Percentiles rank a stretch among this genome's conserved stretches.
phyloP scores from a whole-genome alignment of 2,329 filamentous ascomycete species.

The Didymella glomerata region DNA sequence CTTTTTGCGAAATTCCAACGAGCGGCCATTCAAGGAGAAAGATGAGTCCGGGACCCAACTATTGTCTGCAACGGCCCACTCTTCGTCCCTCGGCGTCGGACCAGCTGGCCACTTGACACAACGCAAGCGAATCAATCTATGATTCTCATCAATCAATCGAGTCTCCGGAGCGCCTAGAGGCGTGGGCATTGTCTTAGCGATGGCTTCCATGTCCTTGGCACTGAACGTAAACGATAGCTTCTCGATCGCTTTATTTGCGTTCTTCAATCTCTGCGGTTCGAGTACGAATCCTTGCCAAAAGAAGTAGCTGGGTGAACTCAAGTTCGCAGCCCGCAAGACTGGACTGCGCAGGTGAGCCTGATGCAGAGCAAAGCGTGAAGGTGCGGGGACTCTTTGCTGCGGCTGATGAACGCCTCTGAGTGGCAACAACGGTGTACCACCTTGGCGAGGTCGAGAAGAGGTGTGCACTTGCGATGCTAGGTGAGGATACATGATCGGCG shows the following conservation, averaged over 20 bases:
- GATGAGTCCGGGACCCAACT: slow-evolving; percentile 75
- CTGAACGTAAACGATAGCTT: slow-evolving; percentile 59
- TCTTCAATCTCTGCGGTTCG: slow-evolving; percentile 54
- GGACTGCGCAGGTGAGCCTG: slow-evolving; percentile 67
- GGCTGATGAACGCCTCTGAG: slow-evolving; percentile 42
- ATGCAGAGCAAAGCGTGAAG: slow-evolving; percentile 62
- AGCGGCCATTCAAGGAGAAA: slow-evolving; percentile 69
- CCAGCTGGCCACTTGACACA: slow-evolving; percentile 62
- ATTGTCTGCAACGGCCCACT: slow-evolving; percentile 72
- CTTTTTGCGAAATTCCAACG: slow-evolving; percentile 69
- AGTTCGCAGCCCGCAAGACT: slow-evolving; percentile 47
- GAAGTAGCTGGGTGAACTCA: slow-evolving; percentile 60
- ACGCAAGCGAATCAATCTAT: slow-evolving; percentile 72
- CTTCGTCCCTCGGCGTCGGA: slow-evolving; percentile 52
- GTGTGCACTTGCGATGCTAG: neutral
- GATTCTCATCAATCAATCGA: slow-evolving; percentile 59
- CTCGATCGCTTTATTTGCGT: slow-evolving; percentile 51
- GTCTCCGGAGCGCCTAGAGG: slow-evolving; percentile 37
- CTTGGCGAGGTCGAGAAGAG: neutral
- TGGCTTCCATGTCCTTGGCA: slow-evolving; percentile 44
- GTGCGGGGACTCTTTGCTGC: slow-evolving; percentile 55
- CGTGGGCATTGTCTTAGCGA: slow-evolving; percentile 49
- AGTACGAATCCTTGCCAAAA: slow-evolving; percentile 63
- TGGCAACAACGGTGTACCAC: slow-evolving; percentile 46
- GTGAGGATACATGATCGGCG: neutral